phyloP scores from a whole-genome alignment of 345 rosid species.

The Eucalyptus cladocalyx region DNA sequence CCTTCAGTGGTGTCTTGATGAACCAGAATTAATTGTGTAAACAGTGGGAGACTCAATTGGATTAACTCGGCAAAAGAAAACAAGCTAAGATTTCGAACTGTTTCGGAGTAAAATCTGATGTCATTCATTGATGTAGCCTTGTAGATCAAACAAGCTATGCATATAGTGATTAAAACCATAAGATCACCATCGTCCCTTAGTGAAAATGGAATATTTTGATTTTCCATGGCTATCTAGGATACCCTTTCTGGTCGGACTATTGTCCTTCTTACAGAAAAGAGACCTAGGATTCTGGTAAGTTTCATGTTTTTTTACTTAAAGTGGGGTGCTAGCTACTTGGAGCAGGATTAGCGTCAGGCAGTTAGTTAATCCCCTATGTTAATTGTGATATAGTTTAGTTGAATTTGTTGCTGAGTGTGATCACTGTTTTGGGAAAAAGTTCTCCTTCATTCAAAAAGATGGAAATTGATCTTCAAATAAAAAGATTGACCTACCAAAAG shows the following conservation, averaged over 20 bases:
- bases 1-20: not conserved
- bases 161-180: not conserved
- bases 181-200: not conserved
- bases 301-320: not conserved
- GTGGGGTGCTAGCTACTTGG: not conserved
- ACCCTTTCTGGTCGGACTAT: not conserved
- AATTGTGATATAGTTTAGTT: not conserved
- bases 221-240: not conserved
- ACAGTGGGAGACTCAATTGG: not conserved
- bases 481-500: not conserved
- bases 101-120: not conserved
- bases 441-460: not conserved
- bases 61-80: not conserved
- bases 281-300: not conserved
- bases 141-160: constrained; percentile 4
- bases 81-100: constrained; percentile 73
- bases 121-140: not conserved
- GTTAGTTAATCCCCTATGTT: not conserved
- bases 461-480: not conserved
- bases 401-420: not conserved
- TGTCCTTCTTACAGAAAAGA: not conserved
- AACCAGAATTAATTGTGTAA: not conserved
- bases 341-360: not conserved
- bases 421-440: not conserved
- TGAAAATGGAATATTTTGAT: not conserved